Percentiles rank a stretch among this genome's conserved stretches.
phyloP scores from a whole-genome alignment of 768 basidiomycete genomes.

The Mycena epipterygia region DNA sequence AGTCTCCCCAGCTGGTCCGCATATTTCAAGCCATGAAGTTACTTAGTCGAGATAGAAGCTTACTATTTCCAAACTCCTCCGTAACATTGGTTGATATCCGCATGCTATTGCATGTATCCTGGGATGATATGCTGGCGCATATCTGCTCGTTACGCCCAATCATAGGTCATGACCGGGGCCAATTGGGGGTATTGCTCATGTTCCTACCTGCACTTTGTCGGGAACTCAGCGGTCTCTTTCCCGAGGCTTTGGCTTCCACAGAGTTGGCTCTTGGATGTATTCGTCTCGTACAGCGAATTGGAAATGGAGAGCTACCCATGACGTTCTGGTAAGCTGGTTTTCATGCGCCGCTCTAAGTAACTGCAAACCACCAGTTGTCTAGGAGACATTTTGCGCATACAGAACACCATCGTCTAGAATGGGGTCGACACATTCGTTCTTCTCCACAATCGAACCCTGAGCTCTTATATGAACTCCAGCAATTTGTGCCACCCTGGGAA shows the following conservation, averaged over 20 bases:
- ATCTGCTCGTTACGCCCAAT: neutral
- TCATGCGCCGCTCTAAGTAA: neutral
- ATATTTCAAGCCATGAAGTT: neutral
- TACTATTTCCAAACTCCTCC: neutral
- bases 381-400: neutral
- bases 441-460: neutral
- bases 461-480: neutral
- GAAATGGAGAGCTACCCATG: neutral
- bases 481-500: constrained; percentile 6
- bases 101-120: neutral
- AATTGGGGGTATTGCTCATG: neutral
- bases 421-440: constrained; percentile 12
- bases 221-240: neutral
- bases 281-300: neutral
- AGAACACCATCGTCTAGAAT: neutral
- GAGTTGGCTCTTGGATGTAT: neutral
- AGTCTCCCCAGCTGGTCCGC: neutral
- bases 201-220: neutral
- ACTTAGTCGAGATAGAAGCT: neutral
- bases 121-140: neutral
- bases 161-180: neutral
- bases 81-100: neutral
- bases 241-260: neutral
- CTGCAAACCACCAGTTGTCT: neutral
- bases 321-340: neutral